Base-by-base conservation (phyloP, 495 filamentous ascomycete species). In the Halenospora varia region DNA sequence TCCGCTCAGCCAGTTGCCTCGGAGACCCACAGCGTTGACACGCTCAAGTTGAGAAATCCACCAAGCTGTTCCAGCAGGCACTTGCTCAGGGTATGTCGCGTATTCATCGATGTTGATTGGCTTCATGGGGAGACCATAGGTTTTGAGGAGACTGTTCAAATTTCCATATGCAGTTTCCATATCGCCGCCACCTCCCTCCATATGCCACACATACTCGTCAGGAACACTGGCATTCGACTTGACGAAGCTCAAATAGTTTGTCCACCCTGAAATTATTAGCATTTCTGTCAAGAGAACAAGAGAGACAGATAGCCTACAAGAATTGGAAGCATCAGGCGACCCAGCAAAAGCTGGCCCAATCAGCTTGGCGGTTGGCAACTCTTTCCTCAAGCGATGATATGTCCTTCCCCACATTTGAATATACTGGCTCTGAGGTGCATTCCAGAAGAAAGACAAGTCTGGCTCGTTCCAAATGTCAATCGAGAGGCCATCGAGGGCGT, bases 391-490 rank as follows among this genome's bases (percentile, higher is more conserved):
- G 61, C 46, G 54, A 35, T 73, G 55, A 26, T 67, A 60, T 2
- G 69, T 69, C 24, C 68, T 17, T 69, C 55, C 35, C 61, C 62
- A 75, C 26, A 70, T 49, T 18, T 70, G 10, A 29, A 75, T 45
- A 50, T 63, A 76, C 35, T 74, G 74, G 17, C 64, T 59, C 50
- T 62, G 59, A 15, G 51, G 24, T 4, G 20, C 15, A 58, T 59
- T 13, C 73, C 73, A 76, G 57, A 76, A 77, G 3, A 53, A 52
- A 9, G 24, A 35, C 15, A 65, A 48, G 22, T 76, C 75, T 13
- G 73, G 70, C 59, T 77, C 75, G 57, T 76, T 77, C 75, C 75
- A 77, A 20, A 72, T 68, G 57, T 76, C 73, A 24, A 63, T 60
- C 15, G 70, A 65, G 9, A 73, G 57, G 3, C 67, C 70, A 20